phyloP scores from a whole-genome alignment of 2,329 filamentous ascomycete genomes.

The Stachybotrys chlorohalonatus region DNA sequence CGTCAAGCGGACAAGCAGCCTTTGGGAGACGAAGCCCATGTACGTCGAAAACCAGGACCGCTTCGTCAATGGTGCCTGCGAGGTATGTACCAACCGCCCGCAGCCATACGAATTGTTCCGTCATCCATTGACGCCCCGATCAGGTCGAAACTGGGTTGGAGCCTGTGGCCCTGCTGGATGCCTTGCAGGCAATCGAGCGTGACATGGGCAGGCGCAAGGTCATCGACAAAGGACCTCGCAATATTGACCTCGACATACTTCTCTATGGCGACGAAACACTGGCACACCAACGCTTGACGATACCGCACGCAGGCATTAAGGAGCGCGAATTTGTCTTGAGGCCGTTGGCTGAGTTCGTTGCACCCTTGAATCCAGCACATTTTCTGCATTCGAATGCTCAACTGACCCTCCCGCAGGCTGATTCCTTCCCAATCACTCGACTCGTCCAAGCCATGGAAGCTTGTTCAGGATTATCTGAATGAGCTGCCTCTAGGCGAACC shows the following conservation, averaged over 20 bases:
- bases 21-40: slow-evolving; percentile 97
- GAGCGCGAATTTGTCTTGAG: slow-evolving; percentile 92
- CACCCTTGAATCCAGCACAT: too few species aligned
- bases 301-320: slow-evolving; percentile 77
- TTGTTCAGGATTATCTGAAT: slow-evolving; percentile 52
- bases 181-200: slow-evolving; percentile 76
- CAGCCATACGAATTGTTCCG: not conserved
- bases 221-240: slow-evolving; percentile 87
- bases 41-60: slow-evolving; percentile 82
- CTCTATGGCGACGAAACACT: slow-evolving; percentile 65
- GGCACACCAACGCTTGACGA: slow-evolving; percentile 61
- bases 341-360: slow-evolving; percentile 66
- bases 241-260: slow-evolving; percentile 89
- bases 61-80: slow-evolving; percentile 88
- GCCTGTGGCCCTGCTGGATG: slow-evolving; percentile 68
- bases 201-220: slow-evolving; percentile 71
- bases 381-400: not conserved
- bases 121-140: not conserved
- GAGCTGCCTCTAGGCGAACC: slow-evolving; percentile 41
- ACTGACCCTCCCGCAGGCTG: slow-evolving; percentile 29
- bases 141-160: slow-evolving; percentile 73
- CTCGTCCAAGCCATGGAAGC: slow-evolving; percentile 46
- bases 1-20: slow-evolving; percentile 70
- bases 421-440: slow-evolving; percentile 46
- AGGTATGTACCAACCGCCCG: slow-evolving; percentile 47